phyloP scores from a whole-genome alignment of 306 rosid genomes.

The Mimosa bimucronata region DNA sequence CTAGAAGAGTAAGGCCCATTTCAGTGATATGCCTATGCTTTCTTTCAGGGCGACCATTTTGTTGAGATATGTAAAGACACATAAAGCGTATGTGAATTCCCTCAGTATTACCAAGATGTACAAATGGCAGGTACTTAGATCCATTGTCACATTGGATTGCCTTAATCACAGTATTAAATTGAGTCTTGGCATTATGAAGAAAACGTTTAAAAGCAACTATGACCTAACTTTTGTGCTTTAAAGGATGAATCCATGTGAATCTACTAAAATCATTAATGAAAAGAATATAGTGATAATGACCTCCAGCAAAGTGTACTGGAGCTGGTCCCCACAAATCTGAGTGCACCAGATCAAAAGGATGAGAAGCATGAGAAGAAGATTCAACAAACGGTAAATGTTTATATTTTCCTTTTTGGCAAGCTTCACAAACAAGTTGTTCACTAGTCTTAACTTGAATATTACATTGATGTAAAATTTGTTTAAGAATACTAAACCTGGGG shows the following conservation, averaged over 20 bases:
- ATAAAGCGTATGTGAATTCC: background rate
- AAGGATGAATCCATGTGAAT: background rate
- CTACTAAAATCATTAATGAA: no score
- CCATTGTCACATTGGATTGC: background rate
- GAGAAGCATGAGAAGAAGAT: background rate
- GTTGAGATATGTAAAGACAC: no score
- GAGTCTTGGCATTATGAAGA: background rate
- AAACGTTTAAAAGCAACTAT: background rate
- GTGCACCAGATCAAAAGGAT: background rate
- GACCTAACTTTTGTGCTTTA: background rate
- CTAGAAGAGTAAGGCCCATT: background rate
- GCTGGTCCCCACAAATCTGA: background rate
- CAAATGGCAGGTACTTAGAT: background rate
- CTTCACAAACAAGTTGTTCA: background rate
- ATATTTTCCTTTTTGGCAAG: background rate
- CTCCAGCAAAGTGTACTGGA: background rate
- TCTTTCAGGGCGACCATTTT: background rate
- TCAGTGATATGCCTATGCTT: background rate
- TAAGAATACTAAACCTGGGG: background rate
- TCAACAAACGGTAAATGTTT: background rate
- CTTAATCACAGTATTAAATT: no score
- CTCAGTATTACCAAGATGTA: background rate
- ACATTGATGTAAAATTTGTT: background rate
- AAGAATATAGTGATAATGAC: background rate
- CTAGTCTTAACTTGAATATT: no score